phyloP scores from a whole-genome alignment of 768 basidiomycete species.

The Cubamyces sp. region DNA sequence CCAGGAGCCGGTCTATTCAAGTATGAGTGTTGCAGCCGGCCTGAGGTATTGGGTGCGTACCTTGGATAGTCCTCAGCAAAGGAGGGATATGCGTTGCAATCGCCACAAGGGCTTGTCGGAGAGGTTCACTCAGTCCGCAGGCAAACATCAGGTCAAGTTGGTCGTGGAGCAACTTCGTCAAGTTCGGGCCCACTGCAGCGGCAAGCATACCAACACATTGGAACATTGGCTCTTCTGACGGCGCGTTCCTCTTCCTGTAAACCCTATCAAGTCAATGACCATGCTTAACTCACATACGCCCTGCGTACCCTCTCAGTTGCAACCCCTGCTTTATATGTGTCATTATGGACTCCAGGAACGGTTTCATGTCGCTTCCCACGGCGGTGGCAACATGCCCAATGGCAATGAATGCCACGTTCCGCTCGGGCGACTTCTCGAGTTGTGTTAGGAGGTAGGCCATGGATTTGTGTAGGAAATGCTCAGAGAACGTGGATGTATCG shows the following conservation, averaged over 20 bases:
- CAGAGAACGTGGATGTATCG: constrained; percentile 89
- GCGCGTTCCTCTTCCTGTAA: constrained; percentile 81
- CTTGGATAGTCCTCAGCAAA: constrained; percentile 89
- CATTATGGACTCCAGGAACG: constrained; percentile 92
- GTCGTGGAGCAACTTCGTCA: constrained; percentile 95
- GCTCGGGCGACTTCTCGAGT: constrained; percentile 86
- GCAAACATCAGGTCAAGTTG: constrained; percentile 96
- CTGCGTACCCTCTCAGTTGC: constrained; percentile 76
- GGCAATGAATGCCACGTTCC: constrained; percentile 92
- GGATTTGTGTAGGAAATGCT: constrained; percentile 88
- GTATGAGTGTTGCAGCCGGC: background rate
- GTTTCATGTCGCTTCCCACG: constrained; percentile 94
- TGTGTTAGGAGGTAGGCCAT: constrained; percentile 92
- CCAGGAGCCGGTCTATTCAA: constrained; percentile 79
- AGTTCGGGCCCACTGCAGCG: constrained; percentile 90
- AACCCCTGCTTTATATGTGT: constrained; percentile 86
- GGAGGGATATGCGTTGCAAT: constrained; percentile 90
- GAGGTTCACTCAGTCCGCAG: constrained; percentile 88
- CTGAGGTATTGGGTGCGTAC: constrained; percentile 40
- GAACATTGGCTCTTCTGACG: constrained; percentile 93
- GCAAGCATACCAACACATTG: constrained; percentile 98
- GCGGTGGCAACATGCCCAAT: constrained; percentile 94
- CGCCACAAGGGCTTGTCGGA: constrained; percentile 80
- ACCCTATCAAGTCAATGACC: background rate
- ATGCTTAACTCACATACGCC: background rate